phyloP scores from a whole-genome alignment of 225 moss, liverwort and hornwort genomes.

The Takakia lepidozioides region DNA sequence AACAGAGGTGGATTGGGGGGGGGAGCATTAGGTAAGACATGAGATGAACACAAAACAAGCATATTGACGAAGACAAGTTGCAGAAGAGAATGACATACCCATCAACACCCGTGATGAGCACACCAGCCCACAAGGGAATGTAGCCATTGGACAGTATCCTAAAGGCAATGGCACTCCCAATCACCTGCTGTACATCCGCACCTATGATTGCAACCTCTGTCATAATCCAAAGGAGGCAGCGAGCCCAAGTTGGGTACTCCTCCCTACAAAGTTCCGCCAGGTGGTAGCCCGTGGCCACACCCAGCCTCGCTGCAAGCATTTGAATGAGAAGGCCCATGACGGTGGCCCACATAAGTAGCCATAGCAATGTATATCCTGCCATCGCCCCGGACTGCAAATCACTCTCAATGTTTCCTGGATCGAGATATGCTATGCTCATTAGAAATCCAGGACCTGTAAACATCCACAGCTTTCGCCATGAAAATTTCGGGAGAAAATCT shows the following conservation, averaged over 20 bases:
- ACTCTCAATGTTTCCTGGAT: constrained; percentile 92
- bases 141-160: constrained; percentile 72
- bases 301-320: constrained; percentile 74
- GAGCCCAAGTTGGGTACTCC: constrained; percentile 74
- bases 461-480: constrained; percentile 84
- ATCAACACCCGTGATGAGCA: constrained; percentile 82
- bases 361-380: constrained; percentile 69
- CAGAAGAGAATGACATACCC: too few species aligned
- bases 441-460: constrained; percentile 89
- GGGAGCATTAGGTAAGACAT: too few species aligned
- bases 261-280: constrained; percentile 87
- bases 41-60: too few species aligned
- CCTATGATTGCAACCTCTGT: constrained; percentile 89
- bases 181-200: constrained; percentile 90
- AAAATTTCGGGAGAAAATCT: constrained; percentile 74
- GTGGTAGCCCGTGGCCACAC: constrained; percentile 83
- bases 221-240: constrained; percentile 76
- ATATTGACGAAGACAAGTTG: too few species aligned
- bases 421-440: constrained; percentile 91
- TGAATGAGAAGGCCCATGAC: constrained; percentile 84
- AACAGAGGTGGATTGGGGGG: too few species aligned
- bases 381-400: constrained; percentile 82
- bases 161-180: constrained; percentile 91
- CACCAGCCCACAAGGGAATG: constrained; percentile 78
- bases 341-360: constrained; percentile 93